Percentiles rank a stretch among this genome's conserved stretches.
phyloP scores from a whole-genome alignment of 176 grass and related monocot genomes.

The Oryza officinalis region DNA sequence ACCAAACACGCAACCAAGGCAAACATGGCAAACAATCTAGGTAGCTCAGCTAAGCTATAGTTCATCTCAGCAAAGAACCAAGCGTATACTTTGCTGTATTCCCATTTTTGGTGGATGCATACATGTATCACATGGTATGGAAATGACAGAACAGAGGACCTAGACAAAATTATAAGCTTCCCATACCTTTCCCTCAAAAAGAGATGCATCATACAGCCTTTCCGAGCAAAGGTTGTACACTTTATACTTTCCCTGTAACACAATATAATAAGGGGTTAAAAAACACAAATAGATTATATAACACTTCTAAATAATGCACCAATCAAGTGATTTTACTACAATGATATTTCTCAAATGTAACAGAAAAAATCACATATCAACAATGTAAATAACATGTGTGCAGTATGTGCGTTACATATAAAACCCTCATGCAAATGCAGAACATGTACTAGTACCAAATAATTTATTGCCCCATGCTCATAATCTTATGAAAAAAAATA shows the following conservation, averaged over 20 bases:
- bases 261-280: slow-evolving; percentile 19
- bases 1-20: neutral
- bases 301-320: slow-evolving; percentile 1
- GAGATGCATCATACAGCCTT: slow-evolving; percentile 93
- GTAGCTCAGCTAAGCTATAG: neutral
- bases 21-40: neutral
- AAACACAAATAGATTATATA: slow-evolving; percentile 15
- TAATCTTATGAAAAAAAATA: slow-evolving; percentile 14
- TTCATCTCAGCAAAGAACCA: neutral
- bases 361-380: neutral
- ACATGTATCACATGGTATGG: neutral
- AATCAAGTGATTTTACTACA: slow-evolving; percentile 6
- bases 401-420: neutral
- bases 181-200: slow-evolving; percentile 98
- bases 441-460: neutral
- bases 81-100: neutral
- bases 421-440: slow-evolving; percentile 11
- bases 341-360: neutral
- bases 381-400: neutral
- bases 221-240: slow-evolving; percentile 99
- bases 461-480: neutral
- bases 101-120: neutral
- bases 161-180: slow-evolving; percentile 30
- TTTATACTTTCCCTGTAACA: slow-evolving; percentile 93
- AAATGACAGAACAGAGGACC: neutral